These are phyloP conservation scores for Lasiodiplodia theobromae DNA, from an alignment of 2,329 filamentous ascomycete species.

Conservation along the genomic window DNA sequence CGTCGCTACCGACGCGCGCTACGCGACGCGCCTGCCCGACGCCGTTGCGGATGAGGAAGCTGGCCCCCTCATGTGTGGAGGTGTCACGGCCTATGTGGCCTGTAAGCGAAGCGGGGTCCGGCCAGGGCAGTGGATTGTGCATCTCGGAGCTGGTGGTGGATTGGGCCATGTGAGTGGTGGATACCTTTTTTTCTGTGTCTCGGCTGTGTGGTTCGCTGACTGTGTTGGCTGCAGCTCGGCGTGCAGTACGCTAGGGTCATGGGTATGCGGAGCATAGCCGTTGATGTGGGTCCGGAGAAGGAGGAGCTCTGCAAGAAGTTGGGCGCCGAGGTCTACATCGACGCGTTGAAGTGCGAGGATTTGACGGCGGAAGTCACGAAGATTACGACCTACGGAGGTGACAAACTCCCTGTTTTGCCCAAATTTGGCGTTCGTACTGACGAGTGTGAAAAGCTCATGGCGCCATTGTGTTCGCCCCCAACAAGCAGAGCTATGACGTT, in stretches of 20 bases:
- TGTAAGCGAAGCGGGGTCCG: slow-evolving; percentile 44
- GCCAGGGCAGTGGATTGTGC: slow-evolving; percentile 50
- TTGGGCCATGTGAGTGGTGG: slow-evolving; percentile 32
- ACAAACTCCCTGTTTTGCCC: neutral
- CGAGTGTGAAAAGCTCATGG: slow-evolving; percentile 45
- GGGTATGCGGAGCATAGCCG: slow-evolving; percentile 61
- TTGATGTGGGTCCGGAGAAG: slow-evolving; percentile 49
- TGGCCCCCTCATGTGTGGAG: slow-evolving; percentile 49
- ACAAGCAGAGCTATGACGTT: slow-evolving; percentile 43
- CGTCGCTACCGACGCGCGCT: slow-evolving; percentile 61
- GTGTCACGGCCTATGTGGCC: slow-evolving; percentile 52
- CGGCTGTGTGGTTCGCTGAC: neutral
- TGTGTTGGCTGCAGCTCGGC: slow-evolving; percentile 46
- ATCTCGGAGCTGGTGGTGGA: slow-evolving; percentile 48
- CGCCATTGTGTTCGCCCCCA: slow-evolving; percentile 54
- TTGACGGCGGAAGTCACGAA: slow-evolving; percentile 50
- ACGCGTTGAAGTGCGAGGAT: slow-evolving; percentile 2
- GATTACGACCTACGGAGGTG: slow-evolving; percentile 41
- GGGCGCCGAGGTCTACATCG: slow-evolving; percentile 56
- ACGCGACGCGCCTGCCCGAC: slow-evolving; percentile 37
- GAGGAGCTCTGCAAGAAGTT: slow-evolving; percentile 57
- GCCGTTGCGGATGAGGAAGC: slow-evolving; percentile 42
- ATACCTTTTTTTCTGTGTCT: neutral
- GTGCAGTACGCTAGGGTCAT: slow-evolving; percentile 59
- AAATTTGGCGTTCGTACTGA: neutral